Conservation (phyloP, 768 basidiomycete species). For the Suillus americanus region DNA sequence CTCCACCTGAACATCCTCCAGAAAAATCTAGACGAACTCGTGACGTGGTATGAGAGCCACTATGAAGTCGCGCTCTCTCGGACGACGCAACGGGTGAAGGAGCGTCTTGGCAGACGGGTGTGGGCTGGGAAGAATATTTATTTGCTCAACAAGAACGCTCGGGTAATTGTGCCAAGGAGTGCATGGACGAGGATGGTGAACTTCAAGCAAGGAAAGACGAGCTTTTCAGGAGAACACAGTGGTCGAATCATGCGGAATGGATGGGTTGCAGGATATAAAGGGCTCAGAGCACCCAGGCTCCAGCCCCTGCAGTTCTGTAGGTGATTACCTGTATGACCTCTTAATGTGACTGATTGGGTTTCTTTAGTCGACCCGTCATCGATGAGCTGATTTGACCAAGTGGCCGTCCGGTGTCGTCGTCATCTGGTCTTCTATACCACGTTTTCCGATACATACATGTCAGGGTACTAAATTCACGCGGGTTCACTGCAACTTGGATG, state of each 20-base stretch:
- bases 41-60: constrained; percentile 36
- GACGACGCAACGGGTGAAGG: constrained; percentile 63
- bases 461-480: background rate
- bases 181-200: constrained; percentile 53
- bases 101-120: constrained; percentile 75
- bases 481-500: background rate
- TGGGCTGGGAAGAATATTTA: constrained; percentile 63
- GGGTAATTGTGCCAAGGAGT: constrained; percentile 39
- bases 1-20: constrained; percentile 57
- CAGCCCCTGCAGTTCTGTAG: constrained; percentile 4
- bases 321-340: background rate
- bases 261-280: constrained; percentile 3
- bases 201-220: constrained; percentile 30
- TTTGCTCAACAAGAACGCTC: constrained; percentile 32
- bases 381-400: background rate
- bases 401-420: too few relatives aligned
- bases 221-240: background rate
- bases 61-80: constrained; percentile 49
- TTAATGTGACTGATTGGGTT: background rate
- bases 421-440: background rate
- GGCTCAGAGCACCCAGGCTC: background rate
- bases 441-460: background rate
- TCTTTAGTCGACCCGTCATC: constrained; percentile 6
- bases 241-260: constrained; percentile 1
- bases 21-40: constrained; percentile 53